Evolutionary conservation across 805 yeast genomes (phyloP), one percentile per base, ranked within the genome.

Genomic region (Diddensiella santjacobensis): DNA sequence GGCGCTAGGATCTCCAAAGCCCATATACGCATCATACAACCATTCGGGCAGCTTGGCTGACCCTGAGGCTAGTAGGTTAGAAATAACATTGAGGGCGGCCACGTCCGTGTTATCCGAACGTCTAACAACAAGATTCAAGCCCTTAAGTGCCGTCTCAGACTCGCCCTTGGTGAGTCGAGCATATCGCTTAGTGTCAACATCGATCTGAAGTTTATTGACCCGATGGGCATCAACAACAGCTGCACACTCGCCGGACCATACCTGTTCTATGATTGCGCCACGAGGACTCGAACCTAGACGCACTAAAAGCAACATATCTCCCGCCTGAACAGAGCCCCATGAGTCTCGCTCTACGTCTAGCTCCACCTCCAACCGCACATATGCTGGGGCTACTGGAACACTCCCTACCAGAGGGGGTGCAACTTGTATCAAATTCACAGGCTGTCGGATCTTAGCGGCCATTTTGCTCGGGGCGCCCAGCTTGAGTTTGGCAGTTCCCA

Each of bases 1-100:
- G 13, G 31, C 26, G 4, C 42, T 15, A 3, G 67, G 62, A 37
- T 53, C 56, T 2, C 71, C 71, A 54, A 57, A 64, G 2, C 70
- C 72, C 29, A 71, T 40, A 22, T 70, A 51, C 15, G 51, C 41
- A 23, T 67, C 67, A 5, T 50, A 33, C 0, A 71, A 43, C 75
- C 75, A 71, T 1, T 57, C 60, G 0, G 73, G 73, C 0, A 69
- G 31, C 26, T 36, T 53, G 20, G 45, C 48, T 15, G n/a, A 18
- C 45, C 33, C 39, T 11, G 3, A 23, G 4, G 40, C 47, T 23
- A 46, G 49, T 8, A 13, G 50, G 15, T 54, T 51, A 10, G 61
- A 45, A 11, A 60, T 42, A 3, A 65, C 43, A 19, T 56, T 47
- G 50, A 62, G 56, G 42, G 50, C 56, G 13, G 31, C 31, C 31